Percentiles rank a stretch among this genome's conserved stretches.
Conservation (phyloP, 495 filamentous ascomycete species). For the Trichoderma asperelloides region DNA sequence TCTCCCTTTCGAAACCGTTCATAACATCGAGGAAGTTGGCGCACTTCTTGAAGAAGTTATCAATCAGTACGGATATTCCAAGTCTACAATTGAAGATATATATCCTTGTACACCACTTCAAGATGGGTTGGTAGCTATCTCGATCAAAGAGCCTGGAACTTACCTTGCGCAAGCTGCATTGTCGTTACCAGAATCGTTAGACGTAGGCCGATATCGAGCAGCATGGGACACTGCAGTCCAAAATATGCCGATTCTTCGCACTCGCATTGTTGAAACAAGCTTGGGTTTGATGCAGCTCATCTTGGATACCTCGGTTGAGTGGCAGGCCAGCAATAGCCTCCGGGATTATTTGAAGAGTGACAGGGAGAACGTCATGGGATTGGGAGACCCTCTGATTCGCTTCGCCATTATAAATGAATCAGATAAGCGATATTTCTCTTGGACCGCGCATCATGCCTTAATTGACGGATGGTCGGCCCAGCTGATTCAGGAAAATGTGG, state of each 20-base stretch:
- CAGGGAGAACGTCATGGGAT: background rate
- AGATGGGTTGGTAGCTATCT: conserved; percentile 48
- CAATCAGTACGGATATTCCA: conserved; percentile 19
- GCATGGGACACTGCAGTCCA: conserved; percentile 45
- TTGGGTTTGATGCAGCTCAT: conserved; percentile 45
- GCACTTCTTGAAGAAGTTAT: background rate
- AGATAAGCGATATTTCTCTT: conserved; percentile 29
- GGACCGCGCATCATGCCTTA: conserved; percentile 54
- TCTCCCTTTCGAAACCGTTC: background rate
- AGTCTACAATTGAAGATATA: conserved; percentile 27
- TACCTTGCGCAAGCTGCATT: conserved; percentile 46
- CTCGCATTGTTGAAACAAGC: conserved; percentile 42
- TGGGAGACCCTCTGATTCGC: background rate
- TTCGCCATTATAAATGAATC: background rate
- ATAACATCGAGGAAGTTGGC: background rate
- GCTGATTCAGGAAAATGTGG: conserved; percentile 13
- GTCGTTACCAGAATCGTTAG: conserved; percentile 31
- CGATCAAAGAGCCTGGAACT: conserved; percentile 38
- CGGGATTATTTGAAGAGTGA: background rate
- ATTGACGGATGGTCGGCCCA: conserved; percentile 57
- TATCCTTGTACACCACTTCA: conserved; percentile 61
- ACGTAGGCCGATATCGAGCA: conserved; percentile 39
- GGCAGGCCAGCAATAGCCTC: conserved; percentile 11
- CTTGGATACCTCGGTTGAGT: conserved; percentile 19
- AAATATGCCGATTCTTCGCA: conserved; percentile 45